Base-by-base conservation (phyloP, 2,329 filamentous ascomycete species). In the Corniculantispora saksenae region DNA sequence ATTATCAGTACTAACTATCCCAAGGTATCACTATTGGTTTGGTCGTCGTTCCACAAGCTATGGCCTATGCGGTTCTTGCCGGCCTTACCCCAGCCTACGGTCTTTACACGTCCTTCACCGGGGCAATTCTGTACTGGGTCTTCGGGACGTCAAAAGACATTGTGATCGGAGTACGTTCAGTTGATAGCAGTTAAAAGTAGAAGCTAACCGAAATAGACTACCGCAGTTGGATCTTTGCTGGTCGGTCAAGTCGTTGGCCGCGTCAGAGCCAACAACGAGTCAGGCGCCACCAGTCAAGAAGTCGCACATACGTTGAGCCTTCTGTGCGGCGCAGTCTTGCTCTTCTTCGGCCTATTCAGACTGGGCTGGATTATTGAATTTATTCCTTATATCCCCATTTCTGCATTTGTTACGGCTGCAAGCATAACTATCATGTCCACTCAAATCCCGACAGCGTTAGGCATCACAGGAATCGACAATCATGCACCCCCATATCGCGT, bases 111-210 rank as follows among this genome's bases (percentile, higher is more conserved):
- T 93, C 91, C 0, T 94, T 94, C 72, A 91, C 93, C 75, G 91
- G 91, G 58, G 90, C 92, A 38, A 78, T 92, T 61, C 82, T 93
- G 61, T 94, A 94, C 78, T 94, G 91, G 91, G 85, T 92, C 65
- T 94, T 94, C 73, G 91, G 90, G 43, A 94, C 91, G 0, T 94
- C 91, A 9, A 94, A 93, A 72, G 91, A 94, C 74, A 93, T 94
- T 73, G 92, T 91, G 12, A 93, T 94, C 65, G 91, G 91, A 29
- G 81, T 82, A 75, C 47, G 79, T 69, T 15, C 13, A 1, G 17
- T 15, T 5, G 2, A 47, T 7, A 9, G n/a, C 3, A 5, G 0
- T 9, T n/a, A 19, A 1, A 1, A 25, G 40, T 12, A 17, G 1
- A 0, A 13, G 25, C 62, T 69, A 56, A 74, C 66, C 3, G 3